Percentiles rank a stretch among this genome's conserved stretches.
These are phyloP conservation scores for Logfia minima DNA, from an alignment of 129 eudicot species.

Conservation along the genomic window DNA sequence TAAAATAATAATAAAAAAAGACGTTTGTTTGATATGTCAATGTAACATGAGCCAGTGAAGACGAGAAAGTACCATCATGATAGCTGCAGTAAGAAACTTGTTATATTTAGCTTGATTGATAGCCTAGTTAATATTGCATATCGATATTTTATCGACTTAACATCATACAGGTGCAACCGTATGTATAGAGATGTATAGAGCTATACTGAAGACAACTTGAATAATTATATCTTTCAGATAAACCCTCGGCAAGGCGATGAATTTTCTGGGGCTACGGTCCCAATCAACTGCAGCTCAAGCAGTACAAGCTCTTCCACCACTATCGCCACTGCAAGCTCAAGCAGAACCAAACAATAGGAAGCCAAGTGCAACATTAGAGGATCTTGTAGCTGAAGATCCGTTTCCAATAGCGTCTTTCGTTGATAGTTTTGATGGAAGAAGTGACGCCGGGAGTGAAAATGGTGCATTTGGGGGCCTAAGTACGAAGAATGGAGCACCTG, in stretches of 20 bases:
- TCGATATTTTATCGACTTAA: no score
- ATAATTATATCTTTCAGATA: background rate
- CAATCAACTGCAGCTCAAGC: conserved; percentile 58
- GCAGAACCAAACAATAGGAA: conserved; percentile 30
- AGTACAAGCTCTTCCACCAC: conserved; percentile 29
- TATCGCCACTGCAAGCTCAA: conserved; percentile 31
- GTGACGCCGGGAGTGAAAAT: conserved; percentile 35
- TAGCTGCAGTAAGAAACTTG: conserved; percentile 2
- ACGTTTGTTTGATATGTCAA: background rate
- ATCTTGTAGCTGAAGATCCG: conserved; percentile 63
- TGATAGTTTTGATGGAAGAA: conserved; percentile 31
- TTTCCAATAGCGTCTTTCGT: conserved; percentile 34
- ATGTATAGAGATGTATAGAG: no score
- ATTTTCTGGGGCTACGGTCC: conserved; percentile 82
- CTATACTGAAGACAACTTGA: background rate
- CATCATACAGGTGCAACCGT: no score
- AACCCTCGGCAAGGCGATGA: conserved; percentile 46
- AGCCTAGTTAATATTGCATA: conserved; percentile 2
- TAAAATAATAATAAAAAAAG: no score
- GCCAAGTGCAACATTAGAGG: conserved; percentile 59
- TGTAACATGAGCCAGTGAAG: background rate
- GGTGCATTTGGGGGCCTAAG: conserved; percentile 31
- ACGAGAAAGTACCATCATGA: conserved; percentile 8
- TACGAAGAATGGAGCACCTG: conserved; percentile 36
- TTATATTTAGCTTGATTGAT: conserved; percentile 14